Evolutionary conservation across 768 basidiomycete genomes (phyloP), one percentile per base, ranked within the genome.

Genomic region (Mycena pura): DNA sequence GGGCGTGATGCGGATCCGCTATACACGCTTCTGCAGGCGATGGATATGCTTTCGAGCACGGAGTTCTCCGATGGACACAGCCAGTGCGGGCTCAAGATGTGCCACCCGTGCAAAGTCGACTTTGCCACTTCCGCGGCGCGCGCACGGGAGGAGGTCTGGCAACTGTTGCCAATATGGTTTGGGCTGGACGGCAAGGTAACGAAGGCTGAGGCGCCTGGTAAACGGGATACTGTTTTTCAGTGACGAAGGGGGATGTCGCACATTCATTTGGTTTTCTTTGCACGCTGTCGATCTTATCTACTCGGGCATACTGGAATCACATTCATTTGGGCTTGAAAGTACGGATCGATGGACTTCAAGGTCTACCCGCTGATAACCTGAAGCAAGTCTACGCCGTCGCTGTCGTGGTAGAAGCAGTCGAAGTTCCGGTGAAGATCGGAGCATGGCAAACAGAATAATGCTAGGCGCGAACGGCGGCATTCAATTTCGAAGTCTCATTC

Each of bases 1-100:
- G 90, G 90, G 45, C 80, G 91, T 24, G 90, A 92, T 67, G 90
- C 86, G 3, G 91, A 92, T 68, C 87, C 89, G 50, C 73, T 92
- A 22, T 90, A 81, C 68, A 89, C 89, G 56, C 82, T 92, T 41
- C 67, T 77, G 5, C 90, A 91, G 73, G 86, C 86, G 15, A 77
- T 80, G 53, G 89, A 89, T 67, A 91, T 92, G 91, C 77, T 92
- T 43, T 80, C 81, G 21, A 78, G 90, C 47, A 87, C 82, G 49
- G 90, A 91, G 70, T 90, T 89, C 70, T 84, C 85, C 45, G 85
- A 89, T 70, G 89, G 88, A 4, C 78, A 81, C 56, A 71, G 74
- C 55, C 75, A 76, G 69, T 83, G 84, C 57, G 84, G 84, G 46
- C 69, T 89, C 63, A 77, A 70, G 74, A 85, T 81, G 77, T 91